Conservation (phyloP, 2,329 filamentous ascomycete genomes). For the Alternaria consortialis region DNA sequence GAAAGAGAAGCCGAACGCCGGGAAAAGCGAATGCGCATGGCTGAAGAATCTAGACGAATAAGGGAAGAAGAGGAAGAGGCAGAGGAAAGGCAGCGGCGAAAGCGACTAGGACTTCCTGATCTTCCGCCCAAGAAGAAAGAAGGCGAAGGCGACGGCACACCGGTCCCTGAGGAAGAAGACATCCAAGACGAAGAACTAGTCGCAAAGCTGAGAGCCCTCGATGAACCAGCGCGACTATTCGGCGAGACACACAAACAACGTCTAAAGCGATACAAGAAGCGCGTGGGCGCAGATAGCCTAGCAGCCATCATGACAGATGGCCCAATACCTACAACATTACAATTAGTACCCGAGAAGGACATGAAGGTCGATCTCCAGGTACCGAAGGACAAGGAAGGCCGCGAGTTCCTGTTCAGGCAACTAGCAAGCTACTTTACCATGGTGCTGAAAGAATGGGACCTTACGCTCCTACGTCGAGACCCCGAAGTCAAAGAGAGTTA, state of each 20-base stretch:
- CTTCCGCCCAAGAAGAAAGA: slow-evolving; percentile 62
- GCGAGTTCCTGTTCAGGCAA: slow-evolving; percentile 81
- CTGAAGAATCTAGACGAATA: slow-evolving; percentile 77
- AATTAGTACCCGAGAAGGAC: slow-evolving; percentile 81
- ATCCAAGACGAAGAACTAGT: slow-evolving; percentile 76
- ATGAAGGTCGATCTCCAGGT: slow-evolving; percentile 79
- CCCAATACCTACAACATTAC: slow-evolving; percentile 86
- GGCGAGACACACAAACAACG: slow-evolving; percentile 78
- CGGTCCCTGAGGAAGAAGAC: slow-evolving; percentile 63
- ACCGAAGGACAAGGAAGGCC: slow-evolving; percentile 69
- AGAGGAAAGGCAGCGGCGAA: slow-evolving; percentile 76
- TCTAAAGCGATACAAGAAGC: slow-evolving; percentile 74
- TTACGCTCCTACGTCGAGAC: slow-evolving; percentile 71
- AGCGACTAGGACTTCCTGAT: slow-evolving; percentile 82
- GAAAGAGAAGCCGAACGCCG: slow-evolving; percentile 74
- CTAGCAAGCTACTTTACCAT: slow-evolving; percentile 95
- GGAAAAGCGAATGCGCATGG: slow-evolving; percentile 81
- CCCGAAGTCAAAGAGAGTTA: slow-evolving; percentile 72
- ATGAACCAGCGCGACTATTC: slow-evolving; percentile 79
- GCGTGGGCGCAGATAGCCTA: slow-evolving; percentile 58
- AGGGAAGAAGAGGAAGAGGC: slow-evolving; percentile 77
- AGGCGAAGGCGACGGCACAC: slow-evolving; percentile 55
- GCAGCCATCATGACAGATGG: slow-evolving; percentile 68
- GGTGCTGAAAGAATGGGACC: slow-evolving; percentile 88
- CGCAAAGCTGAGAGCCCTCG: slow-evolving; percentile 72